These are phyloP conservation scores for Penicillium cataractarum DNA, from an alignment of 495 filamentous ascomycete genomes.

Conservation along the genomic window DNA sequence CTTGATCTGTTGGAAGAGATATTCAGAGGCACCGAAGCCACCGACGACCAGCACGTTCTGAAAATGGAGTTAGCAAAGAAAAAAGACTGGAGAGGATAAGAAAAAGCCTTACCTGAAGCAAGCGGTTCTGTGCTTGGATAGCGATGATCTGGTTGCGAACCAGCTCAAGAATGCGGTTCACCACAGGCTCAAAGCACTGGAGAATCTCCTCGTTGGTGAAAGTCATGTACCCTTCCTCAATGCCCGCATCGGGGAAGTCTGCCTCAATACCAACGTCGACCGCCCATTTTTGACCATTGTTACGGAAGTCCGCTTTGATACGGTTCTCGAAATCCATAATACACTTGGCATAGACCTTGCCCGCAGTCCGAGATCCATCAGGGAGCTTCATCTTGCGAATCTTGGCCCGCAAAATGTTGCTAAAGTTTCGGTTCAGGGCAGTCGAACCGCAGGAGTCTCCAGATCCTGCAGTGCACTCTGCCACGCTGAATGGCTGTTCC, in stretches of 20 bases:
- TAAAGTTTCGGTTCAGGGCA: constrained; percentile 80
- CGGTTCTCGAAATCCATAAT: constrained; percentile 87
- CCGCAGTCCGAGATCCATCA: constrained; percentile 73
- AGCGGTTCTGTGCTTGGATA: constrained; percentile 74
- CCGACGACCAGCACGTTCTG: constrained; percentile 78
- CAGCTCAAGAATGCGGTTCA: constrained; percentile 75
- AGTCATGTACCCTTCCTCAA: constrained; percentile 82
- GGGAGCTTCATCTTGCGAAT: constrained; percentile 85
- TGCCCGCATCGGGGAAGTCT: constrained; percentile 77
- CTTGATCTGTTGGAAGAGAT: constrained; percentile 83
- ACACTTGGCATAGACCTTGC: constrained; percentile 80
- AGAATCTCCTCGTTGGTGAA: constrained; percentile 83
- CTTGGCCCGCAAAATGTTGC: constrained; percentile 77
- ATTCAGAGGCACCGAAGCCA: constrained; percentile 80
- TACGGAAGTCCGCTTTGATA: constrained; percentile 82
- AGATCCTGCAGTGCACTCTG: constrained; percentile 76
- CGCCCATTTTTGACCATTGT: constrained; percentile 82
- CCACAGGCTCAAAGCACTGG: constrained; percentile 80
- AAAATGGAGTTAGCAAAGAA: constrained; percentile 25
- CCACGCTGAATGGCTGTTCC: constrained; percentile 75
- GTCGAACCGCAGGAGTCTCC: constrained; percentile 80
- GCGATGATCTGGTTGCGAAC: constrained; percentile 82
- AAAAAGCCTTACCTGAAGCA: constrained; percentile 61
- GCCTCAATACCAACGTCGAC: constrained; percentile 82
- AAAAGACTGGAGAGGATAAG: neutral